Base-by-base conservation (phyloP, 352 stramenopile species). In the Globisporangium barbulae region DNA sequence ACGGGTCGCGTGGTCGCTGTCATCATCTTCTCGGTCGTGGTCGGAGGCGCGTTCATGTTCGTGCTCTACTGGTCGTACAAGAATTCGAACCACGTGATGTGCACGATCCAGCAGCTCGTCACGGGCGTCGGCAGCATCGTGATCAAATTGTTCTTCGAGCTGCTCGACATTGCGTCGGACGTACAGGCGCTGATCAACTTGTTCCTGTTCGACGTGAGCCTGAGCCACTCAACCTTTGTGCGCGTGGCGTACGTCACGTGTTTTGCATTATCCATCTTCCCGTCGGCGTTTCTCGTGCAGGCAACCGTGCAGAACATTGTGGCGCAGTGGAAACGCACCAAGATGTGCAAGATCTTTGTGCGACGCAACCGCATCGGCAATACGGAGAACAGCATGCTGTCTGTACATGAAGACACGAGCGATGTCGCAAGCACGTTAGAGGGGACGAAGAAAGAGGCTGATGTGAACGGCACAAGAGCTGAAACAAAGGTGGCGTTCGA, bases 21-120 rank as follows among this genome's bases (percentile, higher is more conserved):
- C 33, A 22, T 70, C 52, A 50, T 67, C 19, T 62, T 70, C 28
- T 57, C 64, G 10, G 25, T 63, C 25, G 45, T 72, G 1, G 41
- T 71, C 1, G 39, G 54, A 9, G 48, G 54, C 2, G 28, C 22
- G 31, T 62, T 69, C 30, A 44, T 56, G 33, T 72, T 65, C 37
- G 50, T 45, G 2, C 22, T 69, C 22, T 72, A 69, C 52, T 72
- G 61, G 61, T 68, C 66, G 22, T 62, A 72, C 66, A 68, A 63
- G 22, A 56, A 72, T 52, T 65, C 65, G 39, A 62, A 56, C 9
- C 56, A 61, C 25, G 61, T 69, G 22, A 54, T 69, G 31, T 21
- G 62, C 5, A 70, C 64, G 6, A 42, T 66, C n/a, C 42, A 58
- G 5, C 42, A 41, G 45, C 44, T 70, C 12, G 64, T 66, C 19